Evolutionary conservation across 768 basidiomycete genomes (phyloP), one percentile per base, ranked within the genome.

Genomic region (Crepidotus variabilis): DNA sequence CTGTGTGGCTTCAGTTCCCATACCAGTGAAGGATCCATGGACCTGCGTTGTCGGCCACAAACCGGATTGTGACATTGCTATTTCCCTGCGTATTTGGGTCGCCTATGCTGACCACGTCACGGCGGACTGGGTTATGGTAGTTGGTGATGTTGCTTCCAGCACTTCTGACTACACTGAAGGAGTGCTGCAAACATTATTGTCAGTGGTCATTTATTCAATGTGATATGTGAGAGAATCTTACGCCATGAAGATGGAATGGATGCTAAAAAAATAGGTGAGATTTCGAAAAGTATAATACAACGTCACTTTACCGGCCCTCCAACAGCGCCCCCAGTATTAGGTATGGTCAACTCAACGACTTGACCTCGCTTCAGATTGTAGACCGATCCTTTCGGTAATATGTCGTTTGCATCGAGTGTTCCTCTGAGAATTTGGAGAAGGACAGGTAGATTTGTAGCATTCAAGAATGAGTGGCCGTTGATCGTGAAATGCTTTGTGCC

Each of bases 21-120:
- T 20, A 75, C 75, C 80, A 82, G 59, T 81, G 80, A 23, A 81
- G 57, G 50, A 79, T 70, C 79, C 78, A 81, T 4, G 78, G 77
- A 2, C 82, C 82, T 34, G 80, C 64, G 55, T 82, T 82, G 50
- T 82, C 75, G 1, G 81, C 81, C 1, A 63, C 66, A 64, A 82
- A 83, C 1, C 82, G 71, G 55, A 85, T 74, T 0, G 77, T 76
- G 18, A 77, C 74, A 53, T 73, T 73, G 57, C 72, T 72, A 1
- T 67, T 70, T 0, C 57, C 54, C 18, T 43, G 14, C 5, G 39
- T 43, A 16, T 3, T 11, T 11, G 39, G 39, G 4, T 52, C 47
- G 2, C 75, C 78, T 14, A 65, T 64, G 50, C 61, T 71, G 39
- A 72, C 72, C 0, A 72, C 72, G 54, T 75, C 73, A 14, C 73